These are phyloP conservation scores for Penicillium samsonianum DNA, from an alignment of 495 filamentous ascomycete genomes.

Conservation along the genomic window DNA sequence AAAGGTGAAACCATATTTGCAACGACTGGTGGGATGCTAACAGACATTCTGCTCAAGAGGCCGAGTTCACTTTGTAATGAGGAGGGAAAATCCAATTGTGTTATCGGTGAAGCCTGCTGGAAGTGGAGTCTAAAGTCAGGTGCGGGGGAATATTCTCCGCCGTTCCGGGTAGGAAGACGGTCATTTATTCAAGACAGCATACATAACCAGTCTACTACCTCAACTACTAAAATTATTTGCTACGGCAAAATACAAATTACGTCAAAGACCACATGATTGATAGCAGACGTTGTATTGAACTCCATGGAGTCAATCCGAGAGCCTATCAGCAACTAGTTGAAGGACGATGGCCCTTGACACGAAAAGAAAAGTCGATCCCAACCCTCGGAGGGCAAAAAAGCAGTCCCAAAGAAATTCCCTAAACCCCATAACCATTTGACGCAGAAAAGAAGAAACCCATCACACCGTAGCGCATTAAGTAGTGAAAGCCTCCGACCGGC, in stretches of 20 bases:
- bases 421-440: conserved; percentile 4
- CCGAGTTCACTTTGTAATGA: too few relatives aligned
- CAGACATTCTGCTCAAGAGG: too few relatives aligned
- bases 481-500: neutral
- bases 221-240: neutral
- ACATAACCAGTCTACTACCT: neutral
- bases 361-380: conserved; percentile 6
- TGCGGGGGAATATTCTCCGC: neutral
- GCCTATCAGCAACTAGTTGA: neutral
- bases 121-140: neutral
- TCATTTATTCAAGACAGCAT: neutral
- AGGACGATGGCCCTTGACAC: too few relatives aligned
- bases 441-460: conserved; percentile 23
- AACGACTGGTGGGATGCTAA: neutral
- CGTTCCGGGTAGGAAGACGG: neutral
- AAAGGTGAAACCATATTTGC: conserved; percentile 7
- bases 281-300: neutral
- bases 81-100: too few relatives aligned
- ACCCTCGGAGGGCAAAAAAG: neutral
- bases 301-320: neutral
- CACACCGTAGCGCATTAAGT: conserved; percentile 33
- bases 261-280: neutral
- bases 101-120: too few relatives aligned
- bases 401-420: conserved; percentile 1
- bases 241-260: neutral